Conservation (phyloP, 768 basidiomycete genomes). For the Cyathus striatus region DNA sequence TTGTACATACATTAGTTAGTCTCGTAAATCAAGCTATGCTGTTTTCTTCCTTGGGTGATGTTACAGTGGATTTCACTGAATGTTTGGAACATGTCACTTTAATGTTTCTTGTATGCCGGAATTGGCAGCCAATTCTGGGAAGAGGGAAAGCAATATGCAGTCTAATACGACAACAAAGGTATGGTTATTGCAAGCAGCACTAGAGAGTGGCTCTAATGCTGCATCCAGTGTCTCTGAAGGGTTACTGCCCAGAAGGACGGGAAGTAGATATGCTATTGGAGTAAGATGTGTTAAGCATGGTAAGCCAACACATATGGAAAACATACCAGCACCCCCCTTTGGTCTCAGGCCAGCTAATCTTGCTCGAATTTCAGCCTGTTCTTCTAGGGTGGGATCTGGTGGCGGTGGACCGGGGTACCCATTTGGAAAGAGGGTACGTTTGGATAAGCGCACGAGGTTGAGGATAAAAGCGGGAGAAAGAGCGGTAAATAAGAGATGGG, state of each 20-base stretch:
- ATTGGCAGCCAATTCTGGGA: constrained; percentile 90
- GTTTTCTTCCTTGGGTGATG: too few relatives aligned
- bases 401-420: constrained; percentile 80
- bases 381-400: constrained; percentile 71
- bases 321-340: constrained; percentile 27
- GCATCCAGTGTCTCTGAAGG: constrained; percentile 42
- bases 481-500: constrained; percentile 54
- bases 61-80: too few relatives aligned
- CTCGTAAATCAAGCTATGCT: too few relatives aligned
- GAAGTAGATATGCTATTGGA: constrained; percentile 36
- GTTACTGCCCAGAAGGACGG: constrained; percentile 51
- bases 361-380: constrained; percentile 57
- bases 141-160: constrained; percentile 57
- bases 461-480: constrained; percentile 51
- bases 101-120: too few relatives aligned
- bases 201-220: constrained; percentile 58
- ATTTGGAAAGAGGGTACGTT: constrained; percentile 78
- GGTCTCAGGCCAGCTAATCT: constrained; percentile 33
- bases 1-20: too few relatives aligned
- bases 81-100: too few relatives aligned
- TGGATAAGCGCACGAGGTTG: constrained; percentile 47
- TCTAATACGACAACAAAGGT: constrained; percentile 73
- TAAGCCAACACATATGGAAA: neutral
- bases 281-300: neutral
- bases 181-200: constrained; percentile 72